Evolutionary conservation across 2,329 filamentous ascomycete genomes (phyloP), one percentile per base, ranked within the genome.

Genomic region (Aspergillus costaricaensis): DNA sequence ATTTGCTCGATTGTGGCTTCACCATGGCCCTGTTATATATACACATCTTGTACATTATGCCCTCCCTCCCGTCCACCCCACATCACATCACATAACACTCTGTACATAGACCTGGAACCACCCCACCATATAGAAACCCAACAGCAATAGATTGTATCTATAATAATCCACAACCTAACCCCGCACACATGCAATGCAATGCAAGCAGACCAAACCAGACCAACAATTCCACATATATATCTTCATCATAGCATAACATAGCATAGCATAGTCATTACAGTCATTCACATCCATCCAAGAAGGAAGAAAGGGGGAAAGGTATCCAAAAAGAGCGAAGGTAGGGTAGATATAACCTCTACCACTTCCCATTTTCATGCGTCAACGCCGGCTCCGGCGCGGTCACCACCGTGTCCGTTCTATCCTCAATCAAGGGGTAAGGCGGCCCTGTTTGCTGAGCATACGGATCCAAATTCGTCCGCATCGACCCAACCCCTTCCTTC

Each of bases 401-500:
- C n/a, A 55, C 39, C 23, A 17, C 19, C 39, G 39, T 27, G 9
- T 47, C 15, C 39, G 17, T 17, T 21, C n/a, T 47, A 15, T 14
- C 10, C 14, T 32, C 53, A 25, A 15, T 41, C 25, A 52, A 57
- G 44, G 65, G 61, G 17, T 59, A 54, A 21, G 66, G 60, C 17
- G 58, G 52, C 5, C 56, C 57, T 21, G 48, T 15, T 52, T 48
- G 43, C 14, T 64, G 64, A 15, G 60, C 67, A 48, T 73, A 74
- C 2, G 74, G 69, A 62, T 80, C 77, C 59, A 75, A 70, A 12
- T 67, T 62, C 10, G 76, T 74, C 30, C 73, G 69, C 41, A 80
- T 80, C 30, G 76, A 75, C 3, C 80, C 80, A 9, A 83, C 80
- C 5, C 83, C 83, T 64, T 83, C 81, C 72, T 90, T 93, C 55